A percentile compares a stretch with the other conserved stretches of the same genome.
phyloP scores from a whole-genome alignment of 192 early-diverging fungal species.

The Chytriomyces sp. region DNA sequence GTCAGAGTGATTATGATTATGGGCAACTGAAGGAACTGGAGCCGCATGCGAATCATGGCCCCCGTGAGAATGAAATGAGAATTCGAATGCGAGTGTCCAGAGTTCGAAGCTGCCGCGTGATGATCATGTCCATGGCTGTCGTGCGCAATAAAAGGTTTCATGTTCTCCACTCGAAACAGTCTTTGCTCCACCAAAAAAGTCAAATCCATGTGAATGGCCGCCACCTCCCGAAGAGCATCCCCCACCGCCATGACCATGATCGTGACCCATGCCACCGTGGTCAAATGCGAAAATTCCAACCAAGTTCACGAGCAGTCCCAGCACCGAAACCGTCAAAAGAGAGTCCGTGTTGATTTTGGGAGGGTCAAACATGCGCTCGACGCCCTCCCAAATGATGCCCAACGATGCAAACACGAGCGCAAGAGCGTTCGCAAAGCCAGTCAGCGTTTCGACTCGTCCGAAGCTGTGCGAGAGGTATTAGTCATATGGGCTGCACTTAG shows the following conservation, averaged over 20 bases:
- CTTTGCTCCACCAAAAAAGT: too few relatives aligned
- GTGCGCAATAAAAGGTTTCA: conserved; percentile 35
- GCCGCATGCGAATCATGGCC: not conserved
- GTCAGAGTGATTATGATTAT: not conserved
- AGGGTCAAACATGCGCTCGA: conserved; percentile 84
- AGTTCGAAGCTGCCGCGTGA: conserved; percentile 32
- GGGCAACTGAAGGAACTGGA: not conserved
- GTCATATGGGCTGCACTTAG: not conserved
- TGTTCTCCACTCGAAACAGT: conserved; percentile 31
- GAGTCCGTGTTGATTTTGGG: conserved; percentile 79
- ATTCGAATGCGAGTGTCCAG: not conserved
- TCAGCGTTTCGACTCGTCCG: conserved; percentile 87
- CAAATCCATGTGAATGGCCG: conserved; percentile 38
- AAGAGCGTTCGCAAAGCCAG: conserved; percentile 92
- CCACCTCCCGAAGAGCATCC: conserved; percentile 47
- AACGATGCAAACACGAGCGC: conserved; percentile 87
- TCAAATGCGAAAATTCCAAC: conserved; percentile 72
- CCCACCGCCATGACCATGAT: conserved; percentile 58
- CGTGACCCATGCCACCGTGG: conserved; percentile 67
- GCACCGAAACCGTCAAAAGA: conserved; percentile 83
- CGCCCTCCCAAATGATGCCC: conserved; percentile 89
- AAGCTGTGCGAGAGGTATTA: conserved; percentile 58
- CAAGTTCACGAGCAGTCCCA: conserved; percentile 91
- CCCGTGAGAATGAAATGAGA: not conserved
- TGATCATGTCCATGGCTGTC: conserved; percentile 38